Evolutionary conservation across 2,329 filamentous ascomycete genomes (phyloP).

Genomic region (Cryphonectria nitschkei): DNA sequence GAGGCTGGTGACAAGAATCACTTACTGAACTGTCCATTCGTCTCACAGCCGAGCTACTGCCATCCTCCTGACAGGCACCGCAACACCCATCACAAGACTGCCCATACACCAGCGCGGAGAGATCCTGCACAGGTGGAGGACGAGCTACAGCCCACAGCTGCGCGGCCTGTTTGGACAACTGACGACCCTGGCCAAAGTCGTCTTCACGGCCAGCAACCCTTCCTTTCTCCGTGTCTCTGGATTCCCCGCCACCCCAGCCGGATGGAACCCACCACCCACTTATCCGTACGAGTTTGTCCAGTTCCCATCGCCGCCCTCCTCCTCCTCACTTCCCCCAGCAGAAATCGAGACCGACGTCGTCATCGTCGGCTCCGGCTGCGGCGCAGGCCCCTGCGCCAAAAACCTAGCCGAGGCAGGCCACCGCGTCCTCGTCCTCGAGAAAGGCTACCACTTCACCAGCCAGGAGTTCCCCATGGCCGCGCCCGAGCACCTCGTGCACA

Average conservation of each 20-base stretch:
- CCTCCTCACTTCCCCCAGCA: background rate
- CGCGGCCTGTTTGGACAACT: slow-evolving; percentile 50
- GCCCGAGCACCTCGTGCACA: slow-evolving; percentile 59
- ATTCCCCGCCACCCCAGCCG: slow-evolving; percentile 35
- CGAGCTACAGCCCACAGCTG: slow-evolving; percentile 49
- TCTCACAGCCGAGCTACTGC: slow-evolving; percentile 17
- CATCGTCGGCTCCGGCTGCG: slow-evolving; percentile 30
- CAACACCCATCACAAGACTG: slow-evolving; percentile 25
- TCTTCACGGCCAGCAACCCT: slow-evolving; percentile 51
- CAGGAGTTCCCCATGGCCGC: slow-evolving; percentile 73
- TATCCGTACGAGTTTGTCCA: slow-evolving; percentile 27
- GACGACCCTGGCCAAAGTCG: slow-evolving; percentile 47
- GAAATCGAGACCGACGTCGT: slow-evolving; percentile 28
- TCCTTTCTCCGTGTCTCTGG: slow-evolving; percentile 47
- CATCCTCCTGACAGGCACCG: slow-evolving; percentile 23
- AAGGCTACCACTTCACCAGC: slow-evolving; percentile 73
- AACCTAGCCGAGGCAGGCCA: slow-evolving; percentile 32
- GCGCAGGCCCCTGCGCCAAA: slow-evolving; percentile 30
- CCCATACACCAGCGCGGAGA: slow-evolving; percentile 24
- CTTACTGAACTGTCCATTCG: background rate
- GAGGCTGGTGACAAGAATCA: background rate
- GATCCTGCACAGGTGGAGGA: slow-evolving; percentile 51
- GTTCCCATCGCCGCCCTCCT: background rate
- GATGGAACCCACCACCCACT: slow-evolving; percentile 28
- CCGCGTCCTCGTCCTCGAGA: slow-evolving; percentile 78